Evolutionary conservation across 108 stramenopile genomes (phyloP).

Genomic region (Mediolabrus comicus): DNA sequence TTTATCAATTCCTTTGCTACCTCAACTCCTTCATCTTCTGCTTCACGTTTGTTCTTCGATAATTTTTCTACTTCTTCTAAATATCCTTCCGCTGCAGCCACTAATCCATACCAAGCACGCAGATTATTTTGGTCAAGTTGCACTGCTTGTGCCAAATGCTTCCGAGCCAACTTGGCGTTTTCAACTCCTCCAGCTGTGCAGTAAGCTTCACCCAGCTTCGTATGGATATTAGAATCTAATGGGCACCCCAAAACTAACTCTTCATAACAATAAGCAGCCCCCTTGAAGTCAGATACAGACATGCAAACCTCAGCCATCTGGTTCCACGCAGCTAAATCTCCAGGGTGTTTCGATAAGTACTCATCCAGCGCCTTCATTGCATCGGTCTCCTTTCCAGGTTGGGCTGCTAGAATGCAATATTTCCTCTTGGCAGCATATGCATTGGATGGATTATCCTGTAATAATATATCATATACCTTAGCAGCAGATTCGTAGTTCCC

Average conservation of each 20-base stretch:
- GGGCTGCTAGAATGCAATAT: conserved; percentile 68
- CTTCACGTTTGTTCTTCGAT: conserved; percentile 37
- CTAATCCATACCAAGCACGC: conserved; percentile 72
- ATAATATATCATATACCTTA: conserved; percentile 61
- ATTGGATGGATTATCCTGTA: conserved; percentile 78
- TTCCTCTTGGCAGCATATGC: conserved; percentile 71
- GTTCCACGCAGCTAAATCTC: conserved; percentile 75
- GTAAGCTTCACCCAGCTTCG: conserved; percentile 71
- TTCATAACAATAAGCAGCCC: conserved; percentile 78
- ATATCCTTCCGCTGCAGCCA: conserved; percentile 66
- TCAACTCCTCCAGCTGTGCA: conserved; percentile 68
- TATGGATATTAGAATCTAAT: conserved; percentile 62
- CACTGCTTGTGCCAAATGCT: conserved; percentile 78
- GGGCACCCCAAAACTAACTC: conserved; percentile 80
- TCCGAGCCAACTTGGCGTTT: conserved; percentile 64
- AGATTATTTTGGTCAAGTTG: conserved; percentile 65
- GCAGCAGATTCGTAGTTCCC: conserved; percentile 58
- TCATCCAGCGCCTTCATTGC: conserved; percentile 61
- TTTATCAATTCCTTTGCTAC: conserved; percentile 73
- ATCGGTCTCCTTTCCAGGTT: conserved; percentile 33
- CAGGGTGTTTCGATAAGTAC: conserved; percentile 54
- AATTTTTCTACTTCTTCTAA: conserved; percentile 51
- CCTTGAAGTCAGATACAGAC: conserved; percentile 63
- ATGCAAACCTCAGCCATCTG: conserved; percentile 70
- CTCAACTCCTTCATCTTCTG: conserved; percentile 62